Base-by-base conservation (phyloP, 2,329 filamentous ascomycete genomes). In the Neobulgaria alba region DNA sequence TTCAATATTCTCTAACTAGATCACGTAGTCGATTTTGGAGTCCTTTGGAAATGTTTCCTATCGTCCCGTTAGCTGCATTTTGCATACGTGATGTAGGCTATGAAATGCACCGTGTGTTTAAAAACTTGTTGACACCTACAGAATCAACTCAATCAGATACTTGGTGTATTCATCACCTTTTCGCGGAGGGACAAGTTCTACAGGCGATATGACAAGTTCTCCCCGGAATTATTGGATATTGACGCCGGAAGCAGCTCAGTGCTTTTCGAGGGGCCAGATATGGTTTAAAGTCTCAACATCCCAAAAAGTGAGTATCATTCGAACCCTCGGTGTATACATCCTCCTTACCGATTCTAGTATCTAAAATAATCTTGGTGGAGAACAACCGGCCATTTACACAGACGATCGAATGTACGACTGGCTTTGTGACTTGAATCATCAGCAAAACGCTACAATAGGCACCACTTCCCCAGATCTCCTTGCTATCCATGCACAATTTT, bases 141-240 rank as follows among this genome's bases (percentile, higher is more conserved):
- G 43, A 26, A 37, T 29, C 15, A 33, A 15, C 39, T 42, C 2
- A 21, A 46, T 37, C 39, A 46, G 21, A 33, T 46, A 17, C 43
- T 46, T 15, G 36, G 39, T 16, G 43, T 36, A 33, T 42, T 46
- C 20, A 42, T 7, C 23, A 26, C 33, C 33, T 14, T 29, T n/a
- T n/a, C n/a, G n/a, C n/a, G n/a, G n/a, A n/a, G n/a, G n/a, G n/a
- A n/a, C n/a, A n/a, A n/a, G n/a, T n/a, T n/a, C n/a, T n/a, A n/a
- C n/a, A n/a, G n/a, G n/a, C n/a, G n/a, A n/a, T n/a, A n/a, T n/a
- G n/a, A n/a, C n/a, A n/a, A n/a, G n/a, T n/a, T n/a, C 15, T 19
- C 39, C 33, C 18, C 39, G 33, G 17, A 46, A 46, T 32, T 36
- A 29, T 21, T 46, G 39, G 39, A 39, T 29, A 33, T 36, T 46